These are phyloP conservation scores for Nothophoma quercina DNA, from an alignment of 2,329 filamentous ascomycete species.

Conservation along the genomic window DNA sequence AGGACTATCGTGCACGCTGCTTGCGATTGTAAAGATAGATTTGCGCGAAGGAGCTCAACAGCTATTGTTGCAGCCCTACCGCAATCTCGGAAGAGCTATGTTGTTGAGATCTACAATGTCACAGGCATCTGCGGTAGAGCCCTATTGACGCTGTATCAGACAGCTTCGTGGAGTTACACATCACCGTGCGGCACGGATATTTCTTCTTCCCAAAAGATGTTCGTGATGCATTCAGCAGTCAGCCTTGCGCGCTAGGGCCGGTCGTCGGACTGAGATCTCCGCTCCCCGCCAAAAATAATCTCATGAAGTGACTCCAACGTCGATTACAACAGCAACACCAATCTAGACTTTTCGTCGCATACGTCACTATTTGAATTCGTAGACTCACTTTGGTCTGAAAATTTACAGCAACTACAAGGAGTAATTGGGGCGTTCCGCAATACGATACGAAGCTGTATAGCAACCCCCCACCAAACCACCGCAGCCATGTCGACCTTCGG, in stretches of 20 bases:
- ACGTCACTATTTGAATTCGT: conserved; percentile 4
- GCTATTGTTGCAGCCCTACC: no score
- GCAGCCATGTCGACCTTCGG: conserved; percentile 76
- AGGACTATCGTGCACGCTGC: no score
- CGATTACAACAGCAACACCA: conserved; percentile 20
- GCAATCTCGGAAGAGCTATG: no score
- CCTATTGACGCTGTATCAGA: no score
- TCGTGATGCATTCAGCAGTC: conserved; percentile 13
- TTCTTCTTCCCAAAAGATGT: neutral
- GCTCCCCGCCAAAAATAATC: conserved; percentile 35
- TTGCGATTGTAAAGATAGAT: no score
- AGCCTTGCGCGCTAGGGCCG: conserved; percentile 15
- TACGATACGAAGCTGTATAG: conserved; percentile 11
- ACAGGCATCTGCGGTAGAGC: no score
- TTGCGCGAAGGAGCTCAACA: no score
- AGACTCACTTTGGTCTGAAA: neutral
- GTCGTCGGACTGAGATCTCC: conserved; percentile 23
- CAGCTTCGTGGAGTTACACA: neutral
- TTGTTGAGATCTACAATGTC: no score
- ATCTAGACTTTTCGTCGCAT: conserved; percentile 12
- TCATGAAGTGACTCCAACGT: conserved; percentile 31
- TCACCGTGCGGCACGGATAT: neutral
- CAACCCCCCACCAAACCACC: conserved; percentile 9
- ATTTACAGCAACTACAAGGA: neutral
- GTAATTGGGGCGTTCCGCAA: conserved; percentile 6